Evolutionary conservation across 2,329 filamentous ascomycete species (phyloP).

Genomic region (Trichoderma gracile): DNA sequence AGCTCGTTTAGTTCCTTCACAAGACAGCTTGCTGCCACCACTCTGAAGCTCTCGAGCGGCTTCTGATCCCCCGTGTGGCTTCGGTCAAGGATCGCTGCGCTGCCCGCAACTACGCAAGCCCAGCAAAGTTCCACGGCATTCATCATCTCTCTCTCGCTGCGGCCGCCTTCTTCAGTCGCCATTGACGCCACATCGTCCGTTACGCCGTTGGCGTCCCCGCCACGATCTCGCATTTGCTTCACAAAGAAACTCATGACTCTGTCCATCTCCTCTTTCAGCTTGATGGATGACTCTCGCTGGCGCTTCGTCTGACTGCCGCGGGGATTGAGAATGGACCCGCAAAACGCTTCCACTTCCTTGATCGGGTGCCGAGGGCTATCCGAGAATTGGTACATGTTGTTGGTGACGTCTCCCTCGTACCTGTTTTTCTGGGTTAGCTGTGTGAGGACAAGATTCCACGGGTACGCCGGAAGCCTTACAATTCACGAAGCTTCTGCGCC

Average conservation of each 20-base stretch:
- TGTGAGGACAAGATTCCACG: too few species aligned
- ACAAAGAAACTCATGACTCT: conserved; percentile 47
- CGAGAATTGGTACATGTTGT: conserved; percentile 47
- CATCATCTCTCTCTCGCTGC: conserved; percentile 27
- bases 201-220: neutral
- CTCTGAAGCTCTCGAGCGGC: conserved; percentile 41
- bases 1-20: conserved; percentile 34
- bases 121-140: conserved; percentile 39
- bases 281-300: conserved; percentile 54
- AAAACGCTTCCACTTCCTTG: conserved; percentile 56
- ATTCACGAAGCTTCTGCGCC: conserved; percentile 47
- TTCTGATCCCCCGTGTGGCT: conserved; percentile 25
- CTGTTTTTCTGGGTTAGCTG: conserved; percentile 35
- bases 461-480: conserved; percentile 41
- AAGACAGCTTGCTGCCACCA: conserved; percentile 43
- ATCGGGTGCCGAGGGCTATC: conserved; percentile 48
- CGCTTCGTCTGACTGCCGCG: conserved; percentile 50
- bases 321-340: conserved; percentile 57
- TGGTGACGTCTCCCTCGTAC: conserved; percentile 48
- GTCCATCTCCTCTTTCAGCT: conserved; percentile 55
- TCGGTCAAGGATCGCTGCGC: conserved; percentile 18
- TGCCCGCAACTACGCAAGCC: conserved; percentile 39
- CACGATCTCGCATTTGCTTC: conserved; percentile 35
- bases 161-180: neutral
- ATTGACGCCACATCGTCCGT: conserved; percentile 20